A percentile compares a stretch with the other conserved stretches of the same genome.
Conservation (phyloP, 2,329 filamentous ascomycete species). For the Cladosporium sp. region DNA sequence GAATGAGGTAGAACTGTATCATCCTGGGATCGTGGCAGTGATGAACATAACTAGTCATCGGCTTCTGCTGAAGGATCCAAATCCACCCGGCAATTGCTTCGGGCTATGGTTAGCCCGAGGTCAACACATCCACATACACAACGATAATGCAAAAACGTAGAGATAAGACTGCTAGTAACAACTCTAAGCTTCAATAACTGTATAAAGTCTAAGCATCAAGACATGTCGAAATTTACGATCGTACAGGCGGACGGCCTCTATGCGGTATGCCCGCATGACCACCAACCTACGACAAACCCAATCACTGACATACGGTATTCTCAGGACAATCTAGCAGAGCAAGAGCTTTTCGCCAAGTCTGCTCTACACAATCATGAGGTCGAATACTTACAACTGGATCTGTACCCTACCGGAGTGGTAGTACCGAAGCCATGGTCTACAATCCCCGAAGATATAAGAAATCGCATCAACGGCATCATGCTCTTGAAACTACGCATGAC, state of each 20-base stretch:
- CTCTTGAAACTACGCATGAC: conserved; percentile 27
- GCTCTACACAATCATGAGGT: conserved; percentile 22
- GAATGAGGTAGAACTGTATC: too few species aligned
- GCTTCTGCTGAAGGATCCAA: background rate
- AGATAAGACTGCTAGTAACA: background rate
- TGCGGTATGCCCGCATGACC: conserved; percentile 12
- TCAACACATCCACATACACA: background rate
- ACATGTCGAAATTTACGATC: conserved; percentile 24
- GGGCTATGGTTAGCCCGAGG: background rate
- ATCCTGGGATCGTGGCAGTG: too few species aligned
- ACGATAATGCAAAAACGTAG: background rate
- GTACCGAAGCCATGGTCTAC: conserved; percentile 26
- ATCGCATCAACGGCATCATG: conserved; percentile 27
- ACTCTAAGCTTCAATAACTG: too few species aligned
- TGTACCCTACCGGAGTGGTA: conserved; percentile 22
- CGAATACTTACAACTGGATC: conserved; percentile 20
- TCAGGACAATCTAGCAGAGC: conserved; percentile 24
- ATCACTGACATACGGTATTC: background rate
- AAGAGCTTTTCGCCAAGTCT: conserved; percentile 25
- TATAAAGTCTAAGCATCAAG: background rate
- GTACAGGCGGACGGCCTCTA: conserved; percentile 29
- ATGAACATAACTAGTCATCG: background rate
- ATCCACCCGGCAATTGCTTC: conserved; percentile 1
- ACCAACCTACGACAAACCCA: background rate
- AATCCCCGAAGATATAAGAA: conserved; percentile 25